These are phyloP conservation scores for Phytophthora ramorum DNA, from an alignment of 352 stramenopile genomes.

Conservation along the genomic window DNA sequence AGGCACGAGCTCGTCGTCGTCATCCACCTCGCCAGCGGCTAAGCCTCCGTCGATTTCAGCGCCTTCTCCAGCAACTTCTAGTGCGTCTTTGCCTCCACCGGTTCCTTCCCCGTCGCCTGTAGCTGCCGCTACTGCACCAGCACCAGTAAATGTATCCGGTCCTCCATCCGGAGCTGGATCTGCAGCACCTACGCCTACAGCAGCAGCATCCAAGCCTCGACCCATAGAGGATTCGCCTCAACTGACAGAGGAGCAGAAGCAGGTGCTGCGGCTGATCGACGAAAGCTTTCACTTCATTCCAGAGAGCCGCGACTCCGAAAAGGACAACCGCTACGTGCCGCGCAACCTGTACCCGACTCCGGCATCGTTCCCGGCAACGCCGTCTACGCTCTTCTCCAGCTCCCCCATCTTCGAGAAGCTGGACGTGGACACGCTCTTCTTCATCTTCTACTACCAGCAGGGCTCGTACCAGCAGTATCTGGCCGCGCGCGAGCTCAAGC, in stretches of 20 bases:
- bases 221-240: conserved; percentile 51
- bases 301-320: conserved; percentile 90
- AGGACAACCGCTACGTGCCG: conserved; percentile 92
- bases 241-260: conserved; percentile 82
- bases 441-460: conserved; percentile 99
- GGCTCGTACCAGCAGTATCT: conserved; percentile 99
- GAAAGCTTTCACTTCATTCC: conserved; percentile 94
- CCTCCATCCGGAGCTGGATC: conserved; percentile 18
- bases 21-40: conserved; percentile 44
- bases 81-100: conserved; percentile 37
- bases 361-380: conserved; percentile 89
- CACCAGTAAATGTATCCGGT: conserved; percentile 18
- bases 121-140: conserved; percentile 5
- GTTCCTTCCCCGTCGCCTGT: conserved; percentile 31
- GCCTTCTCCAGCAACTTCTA: conserved; percentile 35
- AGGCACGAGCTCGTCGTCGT: conserved; percentile 41
- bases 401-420: conserved; percentile 97
- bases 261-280: conserved; percentile 84
- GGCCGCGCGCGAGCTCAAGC: conserved; percentile 97
- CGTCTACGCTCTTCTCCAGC: conserved; percentile 94
- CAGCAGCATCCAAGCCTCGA: conserved; percentile 24
- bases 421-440: conserved; percentile 98
- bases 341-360: conserved; percentile 95
- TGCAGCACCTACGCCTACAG: conserved; percentile 31
- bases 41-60: conserved; percentile 27